phyloP scores from a whole-genome alignment of 2,329 filamentous ascomycete species.

The Ophiostoma himal-ulmi region DNA sequence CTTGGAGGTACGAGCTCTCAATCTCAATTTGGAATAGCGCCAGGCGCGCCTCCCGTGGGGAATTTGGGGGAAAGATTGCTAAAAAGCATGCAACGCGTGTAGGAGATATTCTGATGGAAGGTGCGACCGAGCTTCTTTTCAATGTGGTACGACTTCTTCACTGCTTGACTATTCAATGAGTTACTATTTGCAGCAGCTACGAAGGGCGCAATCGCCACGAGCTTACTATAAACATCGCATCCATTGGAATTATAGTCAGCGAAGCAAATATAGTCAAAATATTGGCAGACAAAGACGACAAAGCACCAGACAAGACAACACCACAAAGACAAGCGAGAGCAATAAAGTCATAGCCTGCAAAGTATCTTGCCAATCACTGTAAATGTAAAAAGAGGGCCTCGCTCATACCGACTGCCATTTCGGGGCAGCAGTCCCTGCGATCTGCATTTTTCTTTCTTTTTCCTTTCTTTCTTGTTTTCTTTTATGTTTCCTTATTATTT shows the following conservation, averaged over 20 bases:
- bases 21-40: not conserved
- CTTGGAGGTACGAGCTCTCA: not conserved
- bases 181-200: not conserved
- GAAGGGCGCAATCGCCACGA: not conserved
- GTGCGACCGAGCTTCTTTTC: not conserved
- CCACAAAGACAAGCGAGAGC: not conserved
- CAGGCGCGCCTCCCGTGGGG: not conserved
- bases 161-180: too few relatives aligned
- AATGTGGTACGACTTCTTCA: not conserved
- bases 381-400: not conserved
- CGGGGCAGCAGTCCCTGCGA: not conserved
- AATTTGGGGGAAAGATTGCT: not conserved
- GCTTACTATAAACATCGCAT: not conserved
- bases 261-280: not conserved
- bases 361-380: constrained; percentile 8
- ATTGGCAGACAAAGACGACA: not conserved
- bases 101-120: not conserved
- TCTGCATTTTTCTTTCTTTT: not conserved
- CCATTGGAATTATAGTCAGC: not conserved
- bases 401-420: not conserved
- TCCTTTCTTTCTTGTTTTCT: not conserved
- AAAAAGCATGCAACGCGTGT: too few relatives aligned
- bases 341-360: not conserved
- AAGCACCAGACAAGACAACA: not conserved
- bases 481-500: not conserved